Base-by-base conservation (phyloP, 164 flowering plant genomes). In the Magnolia kwangsiensis region DNA sequence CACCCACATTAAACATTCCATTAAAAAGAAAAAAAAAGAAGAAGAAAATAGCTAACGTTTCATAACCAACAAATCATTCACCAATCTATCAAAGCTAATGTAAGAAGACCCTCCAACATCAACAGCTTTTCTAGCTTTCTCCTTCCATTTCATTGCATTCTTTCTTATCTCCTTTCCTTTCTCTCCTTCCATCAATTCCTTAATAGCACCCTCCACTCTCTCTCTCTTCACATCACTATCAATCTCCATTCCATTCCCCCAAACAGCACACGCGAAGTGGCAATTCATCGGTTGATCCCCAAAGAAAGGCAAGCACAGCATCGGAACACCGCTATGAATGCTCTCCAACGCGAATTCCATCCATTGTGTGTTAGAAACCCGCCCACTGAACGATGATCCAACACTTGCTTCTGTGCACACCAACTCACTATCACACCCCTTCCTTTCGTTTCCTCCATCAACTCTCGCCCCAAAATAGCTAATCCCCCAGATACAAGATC, bases 281-380 rank as follows among this genome's bases (percentile, higher is more conserved):
- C 85, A 83, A 65, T 85, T 85, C 8, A 80, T 80, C n/a, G 63
- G 81, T 67, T 85, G 88, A 13, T 89, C 92, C 0, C 89, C 87
- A 51, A 84, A 87, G 67, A 87, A 85, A 0, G 92, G 90, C 90
- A 89, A 89, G 72, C 88, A 87, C 0, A 89, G 69, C 85, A 87
- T 77, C 0, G 91, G 91, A n/a, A 89, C 86, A 0, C 82, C 83
- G 8, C 69, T 69, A 0, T 67, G 5, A 11, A 81, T 51, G 51
- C 80, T 81, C 51, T 83, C 85, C 8, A 83, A 3, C 2, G 67
- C 7, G 85, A 83, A 51, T 83, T 83, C 85, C 85, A 81, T 6
- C 85, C 85, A 5, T 78, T 59, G 69, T 83, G 85, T 1, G 83
- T 81, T 49, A 83, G 67, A 18, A 83, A 83, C 13, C 61, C 80